Evolutionary conservation across 129 eudicot genomes (phyloP).

Genomic region (Escallonia rubra): DNA sequence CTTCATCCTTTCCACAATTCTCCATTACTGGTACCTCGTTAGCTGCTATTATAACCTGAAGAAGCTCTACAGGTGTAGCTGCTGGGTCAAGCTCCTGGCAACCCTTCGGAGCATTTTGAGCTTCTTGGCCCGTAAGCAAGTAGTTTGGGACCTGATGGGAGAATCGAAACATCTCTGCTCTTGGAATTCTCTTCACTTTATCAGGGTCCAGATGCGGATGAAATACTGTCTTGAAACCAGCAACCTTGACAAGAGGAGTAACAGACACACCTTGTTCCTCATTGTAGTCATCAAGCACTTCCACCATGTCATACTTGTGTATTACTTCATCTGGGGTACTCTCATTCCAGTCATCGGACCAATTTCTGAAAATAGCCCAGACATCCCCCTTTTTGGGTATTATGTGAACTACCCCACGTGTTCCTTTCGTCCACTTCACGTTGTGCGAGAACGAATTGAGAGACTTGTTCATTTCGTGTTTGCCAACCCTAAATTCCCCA

Average conservation of each 20-base stretch:
- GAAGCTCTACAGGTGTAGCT: slow-evolving; percentile 84
- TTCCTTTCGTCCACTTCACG: slow-evolving; percentile 52
- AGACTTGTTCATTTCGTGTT: slow-evolving; percentile 42
- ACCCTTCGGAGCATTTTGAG: slow-evolving; percentile 65
- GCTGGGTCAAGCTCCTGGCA: slow-evolving; percentile 92
- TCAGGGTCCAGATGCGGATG: slow-evolving; percentile 30
- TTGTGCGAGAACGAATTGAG: slow-evolving; percentile 84
- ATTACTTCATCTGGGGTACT: slow-evolving; percentile 61
- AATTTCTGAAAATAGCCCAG: slow-evolving; percentile 91
- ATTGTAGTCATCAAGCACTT: slow-evolving; percentile 64
- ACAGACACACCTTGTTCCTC: slow-evolving; percentile 68
- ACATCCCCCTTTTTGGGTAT: slow-evolving; percentile 67
- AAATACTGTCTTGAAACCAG: slow-evolving; percentile 72
- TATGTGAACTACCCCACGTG: slow-evolving; percentile 49
- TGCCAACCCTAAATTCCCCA: slow-evolving; percentile 74
- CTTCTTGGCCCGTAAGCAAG: slow-evolving; percentile 65
- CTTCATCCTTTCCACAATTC: slow-evolving; percentile 1
- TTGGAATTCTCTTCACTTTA: slow-evolving; percentile 46
- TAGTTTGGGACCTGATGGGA: slow-evolving; percentile 82
- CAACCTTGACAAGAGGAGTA: slow-evolving; percentile 61
- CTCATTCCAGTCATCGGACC: slow-evolving; percentile 76
- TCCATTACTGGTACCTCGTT: slow-evolving; percentile 8
- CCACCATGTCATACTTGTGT: slow-evolving; percentile 90
- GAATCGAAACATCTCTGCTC: slow-evolving; percentile 84
- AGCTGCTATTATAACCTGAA: slow-evolving; percentile 33